Evolutionary conservation across 192 early-diverging fungal genomes (phyloP), one percentile per base, ranked within the genome.

Genomic region (Gigaspora rosea): DNA sequence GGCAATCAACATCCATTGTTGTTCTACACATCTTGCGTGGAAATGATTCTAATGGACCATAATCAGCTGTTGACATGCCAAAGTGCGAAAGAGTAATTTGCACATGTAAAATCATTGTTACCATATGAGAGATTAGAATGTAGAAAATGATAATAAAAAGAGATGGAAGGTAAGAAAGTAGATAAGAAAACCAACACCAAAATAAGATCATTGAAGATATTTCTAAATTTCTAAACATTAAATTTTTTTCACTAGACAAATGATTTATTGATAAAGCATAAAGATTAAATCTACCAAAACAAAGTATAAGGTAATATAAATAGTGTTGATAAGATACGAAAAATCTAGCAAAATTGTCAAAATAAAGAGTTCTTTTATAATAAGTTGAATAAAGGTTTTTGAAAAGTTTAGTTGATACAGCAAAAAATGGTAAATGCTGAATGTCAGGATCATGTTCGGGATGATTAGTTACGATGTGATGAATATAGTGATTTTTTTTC

Each of bases 71-170:
- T 50, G 90, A 92, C 97, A 98, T 98, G 73, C 92, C 94, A 91
- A 95, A 98, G 82, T 98, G 97, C 47, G 91, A 93, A 52, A 98
- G 86, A 10, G 96, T 98, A 81, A 98, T 97, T 88, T 98, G 97
- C 59, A 98, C 82, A 80, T 98, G 97, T 32, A 98, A 85, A 58
- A 96, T 85, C 51, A 92, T 88, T 18, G 96, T 97, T 46, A 92
- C 76, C 75, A 90, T 88, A 85, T 98, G 92, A 22, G 94, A 94
- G 20, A 96, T 80, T 18, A 92, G 46, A 51, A 97, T 71, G 74
- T 93, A 96, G 56, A 87, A 81, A 56, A 91, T 77, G 49, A 89
- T 74, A 51, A 85, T 80, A 57, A 73, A 77, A 88, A 90, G 91
- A n/a, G 84, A 87, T 8, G 94, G 94, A 33, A 97, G 73, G 47